Conservation (phyloP, 1,284 basidiomycete genomes). For the Chiua sp. region DNA sequence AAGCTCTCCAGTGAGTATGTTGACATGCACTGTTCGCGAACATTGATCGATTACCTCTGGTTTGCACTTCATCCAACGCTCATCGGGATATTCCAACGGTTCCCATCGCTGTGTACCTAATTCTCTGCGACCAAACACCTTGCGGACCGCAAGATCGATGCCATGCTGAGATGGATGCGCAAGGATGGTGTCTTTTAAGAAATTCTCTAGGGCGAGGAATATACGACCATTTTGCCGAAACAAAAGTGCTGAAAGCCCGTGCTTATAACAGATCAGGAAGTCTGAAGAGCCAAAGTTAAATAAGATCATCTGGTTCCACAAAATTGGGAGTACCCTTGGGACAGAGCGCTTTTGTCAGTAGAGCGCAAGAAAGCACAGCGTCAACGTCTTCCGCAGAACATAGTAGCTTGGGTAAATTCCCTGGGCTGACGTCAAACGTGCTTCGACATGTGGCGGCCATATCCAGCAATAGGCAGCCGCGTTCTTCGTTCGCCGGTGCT, state of each 20-base stretch:
- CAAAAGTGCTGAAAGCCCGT: slow-evolving; percentile 11
- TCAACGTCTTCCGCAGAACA: slow-evolving; percentile 31
- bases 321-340: no score
- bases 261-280: no score
- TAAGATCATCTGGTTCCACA: no score
- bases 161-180: slow-evolving; percentile 13
- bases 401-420: slow-evolving; percentile 23
- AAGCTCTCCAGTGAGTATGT: no score
- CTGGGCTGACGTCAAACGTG: slow-evolving; percentile 44
- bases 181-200: slow-evolving; percentile 14
- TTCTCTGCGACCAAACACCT: slow-evolving; percentile 28
- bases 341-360: slow-evolving; percentile 32
- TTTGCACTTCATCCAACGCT: no score
- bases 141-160: slow-evolving; percentile 40
- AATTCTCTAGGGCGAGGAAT: slow-evolving; percentile 32
- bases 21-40: background rate
- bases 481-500: no score
- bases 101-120: background rate
- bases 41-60: no score
- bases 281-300: no score
- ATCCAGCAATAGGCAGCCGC: slow-evolving; percentile 8
- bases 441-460: slow-evolving; percentile 45
- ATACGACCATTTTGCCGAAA: slow-evolving; percentile 35
- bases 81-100: no score
- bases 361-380: slow-evolving; percentile 41